Base-by-base conservation (phyloP, 352 stramenopile species). In the Globisporangium ultimum region DNA sequence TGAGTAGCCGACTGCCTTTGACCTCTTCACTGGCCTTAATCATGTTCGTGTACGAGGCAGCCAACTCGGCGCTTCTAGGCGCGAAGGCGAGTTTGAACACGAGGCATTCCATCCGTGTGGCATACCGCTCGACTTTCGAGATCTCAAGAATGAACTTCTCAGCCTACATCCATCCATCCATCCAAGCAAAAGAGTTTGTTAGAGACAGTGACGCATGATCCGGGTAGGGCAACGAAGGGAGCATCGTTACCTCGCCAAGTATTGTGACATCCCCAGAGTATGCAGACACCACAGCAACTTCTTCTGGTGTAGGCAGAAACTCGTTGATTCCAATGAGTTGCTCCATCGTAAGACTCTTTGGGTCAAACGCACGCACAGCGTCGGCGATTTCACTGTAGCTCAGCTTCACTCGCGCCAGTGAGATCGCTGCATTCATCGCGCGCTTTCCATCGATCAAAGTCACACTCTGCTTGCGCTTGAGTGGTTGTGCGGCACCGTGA, bases 341-440 rank as follows among this genome's bases (percentile, higher is more conserved):
- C 53, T 95, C 70, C 21, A 85, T 56, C 2, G 79, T 85, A 34
- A 95, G 60, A 0, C 84, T 72, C 24, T 59, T 81, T 10, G 78
- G 60, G 46, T 95, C 68, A 55, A 97, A 91, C 11, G 75, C 78
- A 21, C 63, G 53, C 32, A 97, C 79, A 5, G 80, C 84, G 17
- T 87, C 65, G 61, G 88, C 73, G 40, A 98, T 90, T 48, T 94
- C 87, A 0, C 75, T 69, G 71, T 98, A 97, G 20, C 89, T 90
- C 43, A 98, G 73, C 69, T 98, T 98, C 32, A 99, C 79, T 55
- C 96, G 71, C 7, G 94, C 91, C 4, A 99, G 74, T 32, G 97
- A 97, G 59, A 99, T 99, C 1, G 91, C 96, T 34, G 92, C 95
- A 70, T 99, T 99, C 94, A 98, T 99, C 12, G 91, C 96, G 36